These are phyloP conservation scores for Psilocybe mexicana DNA, from an alignment of 1,284 basidiomycete species.

Conservation along the genomic window DNA sequence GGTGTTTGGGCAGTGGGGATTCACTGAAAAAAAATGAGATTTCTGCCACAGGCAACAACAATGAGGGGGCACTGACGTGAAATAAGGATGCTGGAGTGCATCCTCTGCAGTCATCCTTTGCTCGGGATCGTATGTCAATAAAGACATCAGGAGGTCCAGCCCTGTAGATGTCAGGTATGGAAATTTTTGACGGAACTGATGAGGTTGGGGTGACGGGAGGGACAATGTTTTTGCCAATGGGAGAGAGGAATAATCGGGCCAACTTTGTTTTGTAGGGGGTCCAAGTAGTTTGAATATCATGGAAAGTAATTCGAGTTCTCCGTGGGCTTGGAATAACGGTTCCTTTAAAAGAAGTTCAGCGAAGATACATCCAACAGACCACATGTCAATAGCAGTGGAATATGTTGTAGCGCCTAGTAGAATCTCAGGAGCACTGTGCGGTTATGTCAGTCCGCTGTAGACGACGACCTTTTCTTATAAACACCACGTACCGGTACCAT, in stretches of 20 bases:
- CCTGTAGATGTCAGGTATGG: slow-evolving; percentile 82
- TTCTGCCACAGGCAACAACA: slow-evolving; percentile 6
- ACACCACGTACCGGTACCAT: slow-evolving; percentile 87
- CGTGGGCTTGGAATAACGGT: slow-evolving; percentile 94
- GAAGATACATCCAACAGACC: slow-evolving; percentile 99
- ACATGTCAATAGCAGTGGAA: slow-evolving; percentile 96
- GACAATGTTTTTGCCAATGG: slow-evolving; percentile 82
- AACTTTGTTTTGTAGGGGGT: slow-evolving; percentile 79
- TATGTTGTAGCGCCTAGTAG: slow-evolving; percentile 91
- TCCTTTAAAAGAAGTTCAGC: slow-evolving; percentile 93
- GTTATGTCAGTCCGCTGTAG: slow-evolving; percentile 8
- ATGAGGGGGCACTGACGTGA: slow-evolving; percentile 58
- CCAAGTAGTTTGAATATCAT: slow-evolving; percentile 95
- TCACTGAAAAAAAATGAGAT: slow-evolving; percentile 54
- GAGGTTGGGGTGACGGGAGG: slow-evolving; percentile 75
- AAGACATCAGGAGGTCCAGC: slow-evolving; percentile 79
- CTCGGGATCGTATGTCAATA: slow-evolving; percentile 90
- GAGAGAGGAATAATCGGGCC: slow-evolving; percentile 82
- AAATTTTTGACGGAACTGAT: slow-evolving; percentile 76
- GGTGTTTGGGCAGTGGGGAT: slow-evolving; percentile 93
- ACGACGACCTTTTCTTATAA: neutral
- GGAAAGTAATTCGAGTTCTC: slow-evolving; percentile 89
- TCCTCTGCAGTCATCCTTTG: slow-evolving; percentile 85
- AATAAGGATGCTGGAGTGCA: slow-evolving; percentile 90
- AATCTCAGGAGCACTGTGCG: slow-evolving; percentile 89